phyloP scores from a whole-genome alignment of 805 yeast species.

The Tetrapisispora nanseiensis region DNA sequence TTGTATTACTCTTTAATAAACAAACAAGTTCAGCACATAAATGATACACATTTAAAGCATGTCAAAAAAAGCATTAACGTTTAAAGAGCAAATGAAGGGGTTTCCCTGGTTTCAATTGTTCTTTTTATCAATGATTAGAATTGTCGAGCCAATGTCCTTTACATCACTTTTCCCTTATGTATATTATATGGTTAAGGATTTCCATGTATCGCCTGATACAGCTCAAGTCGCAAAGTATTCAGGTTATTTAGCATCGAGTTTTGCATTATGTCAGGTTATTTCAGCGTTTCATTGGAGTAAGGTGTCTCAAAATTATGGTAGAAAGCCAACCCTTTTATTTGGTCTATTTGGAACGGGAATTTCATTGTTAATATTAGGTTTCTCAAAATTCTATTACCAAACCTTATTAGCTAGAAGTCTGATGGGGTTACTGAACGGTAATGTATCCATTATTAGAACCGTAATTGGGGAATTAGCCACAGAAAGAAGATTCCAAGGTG shows the following conservation, averaged over 20 bases:
- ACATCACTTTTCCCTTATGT: slow-evolving; percentile 56
- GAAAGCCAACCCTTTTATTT: slow-evolving; percentile 42
- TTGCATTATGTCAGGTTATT: slow-evolving; percentile 50
- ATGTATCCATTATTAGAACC: slow-evolving; percentile 56
- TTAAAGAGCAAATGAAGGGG: slow-evolving; percentile 43
- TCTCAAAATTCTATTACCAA: slow-evolving; percentile 40
- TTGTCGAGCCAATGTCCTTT: slow-evolving; percentile 55
- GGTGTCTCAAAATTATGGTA: slow-evolving; percentile 43
- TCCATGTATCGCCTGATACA: slow-evolving; percentile 40
- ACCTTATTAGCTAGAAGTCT: slow-evolving; percentile 45
- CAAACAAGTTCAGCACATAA: no score
- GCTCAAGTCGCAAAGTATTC: slow-evolving; percentile 50
- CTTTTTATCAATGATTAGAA: slow-evolving; percentile 37
- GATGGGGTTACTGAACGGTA: slow-evolving; percentile 54
- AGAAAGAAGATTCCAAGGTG: slow-evolving; percentile 48
- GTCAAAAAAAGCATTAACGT: slow-evolving; percentile 20
- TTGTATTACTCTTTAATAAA: no score
- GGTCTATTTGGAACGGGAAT: slow-evolving; percentile 47
- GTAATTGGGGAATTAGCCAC: slow-evolving; percentile 50
- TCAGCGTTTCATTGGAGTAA: slow-evolving; percentile 55
- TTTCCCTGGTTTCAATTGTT: slow-evolving; percentile 45
- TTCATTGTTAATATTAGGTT: slow-evolving; percentile 43
- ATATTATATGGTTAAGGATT: slow-evolving; percentile 53
- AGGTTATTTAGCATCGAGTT: slow-evolving; percentile 53
- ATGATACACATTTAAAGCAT: slow-evolving; percentile 1